Evolutionary conservation across 306 rosid genomes (phyloP), one percentile per base, ranked within the genome.

Genomic region (Phaseolus lunatus): DNA sequence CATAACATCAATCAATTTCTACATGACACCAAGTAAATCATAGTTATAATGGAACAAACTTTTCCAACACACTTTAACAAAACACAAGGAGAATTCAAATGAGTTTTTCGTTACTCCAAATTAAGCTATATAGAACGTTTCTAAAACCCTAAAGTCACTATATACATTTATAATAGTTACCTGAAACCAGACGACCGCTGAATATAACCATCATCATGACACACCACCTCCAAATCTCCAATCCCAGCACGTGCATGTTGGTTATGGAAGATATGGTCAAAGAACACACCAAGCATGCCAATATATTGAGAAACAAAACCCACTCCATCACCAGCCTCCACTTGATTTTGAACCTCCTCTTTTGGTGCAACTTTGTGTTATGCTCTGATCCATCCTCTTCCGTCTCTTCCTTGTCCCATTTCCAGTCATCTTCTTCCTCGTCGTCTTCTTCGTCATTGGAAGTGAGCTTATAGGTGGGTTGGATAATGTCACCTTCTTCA

Each of bases 171-270:
- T 56, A 56, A 54, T 54, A 54, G 12, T 48, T 18, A 63, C 69
- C 86, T 0, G 88, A 87, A 33, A 84, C 63, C 37, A 87, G 33
- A 5, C 88, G 84, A 35, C 90, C 90, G 15, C 90, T 87, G 72
- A 87, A 84, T 1, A 86, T 87, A 7, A 87, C 88, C 88, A 87
- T 87, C 20, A 9, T 83, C 86, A 84, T 79, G 59, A 87, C 16
- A 23, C 88, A 84, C 90, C 90, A 87, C 27, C 54, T 87, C 90
- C 90, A 87, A 16, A 76, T 66, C 59, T 79, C 88, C 67, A 84
- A 82, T 0, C 86, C 88, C 75, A 20, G 53, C 3, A 82, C 0
- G 7, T 67, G 81, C 9, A 72, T 68, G 15, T 64, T 53, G 15
- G 65, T 84, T 4, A 87, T 67, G n/a, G 80, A 52, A 15, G 76